phyloP scores from a whole-genome alignment of 1,284 basidiomycete genomes.

The Heliocybe sulcata region DNA sequence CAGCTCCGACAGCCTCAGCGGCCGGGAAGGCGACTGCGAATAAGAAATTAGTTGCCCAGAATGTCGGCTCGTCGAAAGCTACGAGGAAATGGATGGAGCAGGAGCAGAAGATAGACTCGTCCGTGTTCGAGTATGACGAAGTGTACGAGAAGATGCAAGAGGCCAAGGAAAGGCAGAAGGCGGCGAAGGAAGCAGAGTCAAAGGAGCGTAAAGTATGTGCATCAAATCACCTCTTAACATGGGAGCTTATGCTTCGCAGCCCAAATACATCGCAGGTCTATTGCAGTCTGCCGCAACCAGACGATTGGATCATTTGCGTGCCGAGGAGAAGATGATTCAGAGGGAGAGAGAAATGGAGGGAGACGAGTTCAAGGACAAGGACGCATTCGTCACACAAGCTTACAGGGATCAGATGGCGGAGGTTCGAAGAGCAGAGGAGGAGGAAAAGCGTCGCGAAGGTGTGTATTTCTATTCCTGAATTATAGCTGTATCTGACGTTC shows the following conservation, averaged over 20 bases:
- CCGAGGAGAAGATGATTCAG: constrained; percentile 98
- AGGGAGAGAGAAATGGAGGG: constrained; percentile 90
- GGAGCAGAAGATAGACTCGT: constrained; percentile 75
- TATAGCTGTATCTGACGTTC: constrained; percentile 1
- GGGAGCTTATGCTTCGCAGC: constrained; percentile 35
- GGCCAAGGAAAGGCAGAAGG: constrained; percentile 69
- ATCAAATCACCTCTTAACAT: constrained; percentile 10
- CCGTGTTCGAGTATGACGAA: constrained; percentile 94
- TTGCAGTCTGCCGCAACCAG: constrained; percentile 83
- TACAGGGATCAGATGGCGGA: constrained; percentile 97
- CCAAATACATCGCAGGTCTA: constrained; percentile 88
- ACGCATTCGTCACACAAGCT: constrained; percentile 94
- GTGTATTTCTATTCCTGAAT: constrained; percentile 17
- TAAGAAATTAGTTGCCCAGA: constrained; percentile 50
- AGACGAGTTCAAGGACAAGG: constrained; percentile 91
- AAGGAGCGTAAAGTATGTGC: constrained; percentile 64
- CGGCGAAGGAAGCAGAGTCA: constrained; percentile 63
- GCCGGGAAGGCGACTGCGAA: constrained; percentile 34
- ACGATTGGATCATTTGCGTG: constrained; percentile 85
- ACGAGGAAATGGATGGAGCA: constrained; percentile 63
- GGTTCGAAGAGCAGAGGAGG: constrained; percentile 84
- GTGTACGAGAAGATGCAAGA: constrained; percentile 96
- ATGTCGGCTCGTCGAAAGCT: constrained; percentile 49
- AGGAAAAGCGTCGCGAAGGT: constrained; percentile 85
- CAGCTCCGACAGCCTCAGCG: constrained; percentile 35